Evolutionary conservation across 1,284 basidiomycete species (phyloP).

Genomic region (Gymnopus androsaceus): DNA sequence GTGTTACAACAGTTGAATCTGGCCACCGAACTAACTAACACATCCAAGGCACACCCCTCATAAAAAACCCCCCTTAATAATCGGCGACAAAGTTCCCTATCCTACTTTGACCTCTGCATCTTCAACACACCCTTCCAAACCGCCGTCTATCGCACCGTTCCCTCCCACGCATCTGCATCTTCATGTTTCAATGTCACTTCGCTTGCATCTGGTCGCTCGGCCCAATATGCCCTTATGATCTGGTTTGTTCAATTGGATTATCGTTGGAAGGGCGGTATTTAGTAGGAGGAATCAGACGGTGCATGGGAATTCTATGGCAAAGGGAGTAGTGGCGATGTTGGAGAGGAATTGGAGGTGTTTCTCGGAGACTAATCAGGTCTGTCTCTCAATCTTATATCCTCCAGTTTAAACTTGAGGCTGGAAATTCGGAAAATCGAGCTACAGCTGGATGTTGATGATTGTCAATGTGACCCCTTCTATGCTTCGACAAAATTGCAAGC

Average conservation of each 20-base stretch:
- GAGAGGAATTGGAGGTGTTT: slow-evolving; percentile 94
- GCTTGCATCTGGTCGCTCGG: slow-evolving; percentile 87
- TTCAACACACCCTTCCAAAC: slow-evolving; percentile 99
- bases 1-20: slow-evolving; percentile 93
- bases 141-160: slow-evolving; percentile 96
- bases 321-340: slow-evolving; percentile 92
- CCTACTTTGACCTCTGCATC: slow-evolving; percentile 99
- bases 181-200: slow-evolving; percentile 99
- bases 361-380: too few relatives aligned
- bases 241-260: slow-evolving; percentile 95
- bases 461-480: too few relatives aligned
- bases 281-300: slow-evolving; percentile 89
- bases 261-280: slow-evolving; percentile 81
- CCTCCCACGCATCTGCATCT: slow-evolving; percentile 89
- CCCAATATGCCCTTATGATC: slow-evolving; percentile 92
- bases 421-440: too few relatives aligned
- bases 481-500: too few relatives aligned
- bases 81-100: slow-evolving; percentile 94
- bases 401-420: too few relatives aligned
- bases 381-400: too few relatives aligned
- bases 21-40: slow-evolving; percentile 99
- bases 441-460: too few relatives aligned
- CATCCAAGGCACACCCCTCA: slow-evolving; percentile 98
- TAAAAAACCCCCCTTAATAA: slow-evolving; percentile 90
- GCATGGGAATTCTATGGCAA: slow-evolving; percentile 87